Base-by-base conservation (phyloP, 2,329 filamentous ascomycete species). In the Pseudocercospora ulei region DNA sequence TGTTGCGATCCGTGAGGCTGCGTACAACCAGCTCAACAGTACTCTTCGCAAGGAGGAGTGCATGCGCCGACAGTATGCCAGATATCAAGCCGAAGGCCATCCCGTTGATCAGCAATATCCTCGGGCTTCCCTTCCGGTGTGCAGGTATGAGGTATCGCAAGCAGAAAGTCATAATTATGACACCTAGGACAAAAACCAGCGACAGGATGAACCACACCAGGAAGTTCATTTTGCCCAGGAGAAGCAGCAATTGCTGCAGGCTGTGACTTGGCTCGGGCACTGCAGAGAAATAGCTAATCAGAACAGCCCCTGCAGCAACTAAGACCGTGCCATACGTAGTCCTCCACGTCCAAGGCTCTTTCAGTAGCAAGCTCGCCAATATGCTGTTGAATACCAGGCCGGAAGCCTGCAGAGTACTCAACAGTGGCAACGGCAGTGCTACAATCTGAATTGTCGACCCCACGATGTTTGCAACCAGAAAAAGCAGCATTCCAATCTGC, bases 331-430 rank as follows among this genome's bases (percentile, higher is more conserved):
- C 90, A 55, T 83, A 75, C 23, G 93, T 71, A n/a, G 88, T 95
- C 73, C 86, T 92, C 60, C 75, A 76, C 36, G 90, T 96, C 64
- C 96, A 98, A 3, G 87, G 84, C 63, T 98, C 88, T 56, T 82
- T 80, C 31, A 98, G 73, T 55, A 96, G 84, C 41, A 96, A 67
- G 28, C 86, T 92, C 46, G 90, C 90, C 70, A 92, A 94, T 62
- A 96, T 85, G 41, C 88, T 94, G 68, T 98, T 98, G 71, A 98
- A 98, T 46, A 98, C 90, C 39, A 98, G 72, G 28, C 90, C 90
- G 3, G 88, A 93, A 11, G 88, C 88, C 66, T 98, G 90, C 23
- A 98, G 69, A 1, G 90, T 95, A 40, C 88, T 96, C 20, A 98
- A 74, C 4, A 98, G 86, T 12, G 90, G 90, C 13, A 98, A 70